Evolutionary conservation across 805 yeast genomes (phyloP).

Genomic region (Starmerella vaccinii): DNA sequence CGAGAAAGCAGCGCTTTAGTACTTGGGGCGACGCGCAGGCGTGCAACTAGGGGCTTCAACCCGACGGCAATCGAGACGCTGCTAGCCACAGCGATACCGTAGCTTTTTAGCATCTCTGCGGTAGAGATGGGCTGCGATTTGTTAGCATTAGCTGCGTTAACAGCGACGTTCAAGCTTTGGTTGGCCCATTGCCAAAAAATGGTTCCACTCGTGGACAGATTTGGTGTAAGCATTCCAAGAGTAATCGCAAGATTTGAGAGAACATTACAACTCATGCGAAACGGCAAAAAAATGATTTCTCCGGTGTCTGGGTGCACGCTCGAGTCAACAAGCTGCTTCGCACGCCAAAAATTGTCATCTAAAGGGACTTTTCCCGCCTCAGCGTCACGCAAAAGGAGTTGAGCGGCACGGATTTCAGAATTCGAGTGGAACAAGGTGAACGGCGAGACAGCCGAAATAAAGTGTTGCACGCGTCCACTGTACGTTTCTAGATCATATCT

Average conservation of each 20-base stretch:
- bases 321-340: conserved; percentile 78
- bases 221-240: conserved; percentile 96
- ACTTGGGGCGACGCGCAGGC: conserved; percentile 59
- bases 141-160: conserved; percentile 91
- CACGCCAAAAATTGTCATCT: conserved; percentile 79
- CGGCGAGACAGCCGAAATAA: conserved; percentile 89
- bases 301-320: conserved; percentile 96
- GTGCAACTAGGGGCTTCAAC: conserved; percentile 81
- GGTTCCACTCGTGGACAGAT: conserved; percentile 80
- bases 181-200: conserved; percentile 96
- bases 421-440: conserved; percentile 65
- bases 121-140: conserved; percentile 86
- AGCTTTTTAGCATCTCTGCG: conserved; percentile 64
- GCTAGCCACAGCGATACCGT: conserved; percentile 81
- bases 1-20: conserved; percentile 69
- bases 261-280: conserved; percentile 95
- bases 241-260: conserved; percentile 88
- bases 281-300: conserved; percentile 82
- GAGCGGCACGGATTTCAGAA: conserved; percentile 53
- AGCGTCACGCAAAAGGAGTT: conserved; percentile 52
- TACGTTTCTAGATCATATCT: conserved; percentile 71
- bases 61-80: conserved; percentile 95
- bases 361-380: conserved; percentile 54
- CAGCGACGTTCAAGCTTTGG: conserved; percentile 93
- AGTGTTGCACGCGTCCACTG: conserved; percentile 90